Percentiles rank a stretch among this genome's conserved stretches.
phyloP scores from a whole-genome alignment of 2,329 filamentous ascomycete species.

The Aspergillus sp. region DNA sequence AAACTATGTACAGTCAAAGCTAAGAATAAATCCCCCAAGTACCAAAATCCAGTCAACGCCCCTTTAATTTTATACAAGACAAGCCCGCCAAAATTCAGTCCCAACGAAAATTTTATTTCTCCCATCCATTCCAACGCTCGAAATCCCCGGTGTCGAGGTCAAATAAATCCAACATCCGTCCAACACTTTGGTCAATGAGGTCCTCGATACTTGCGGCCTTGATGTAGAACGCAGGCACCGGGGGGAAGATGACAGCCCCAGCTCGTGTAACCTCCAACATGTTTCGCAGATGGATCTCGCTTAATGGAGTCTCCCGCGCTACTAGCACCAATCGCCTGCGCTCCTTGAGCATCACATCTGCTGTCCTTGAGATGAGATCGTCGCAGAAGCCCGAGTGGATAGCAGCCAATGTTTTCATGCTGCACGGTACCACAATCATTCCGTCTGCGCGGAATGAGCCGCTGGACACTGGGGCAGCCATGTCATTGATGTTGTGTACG shows the following conservation, averaged over 20 bases:
- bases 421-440: slow-evolving; percentile 54
- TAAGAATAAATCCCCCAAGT: neutral
- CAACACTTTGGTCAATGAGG: slow-evolving; percentile 49
- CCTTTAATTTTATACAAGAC: neutral
- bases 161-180: slow-evolving; percentile 50
- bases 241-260: slow-evolving; percentile 49
- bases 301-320: slow-evolving; percentile 50
- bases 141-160: slow-evolving; percentile 46
- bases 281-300: slow-evolving; percentile 49
- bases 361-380: slow-evolving; percentile 50
- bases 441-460: slow-evolving; percentile 48
- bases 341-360: slow-evolving; percentile 53
- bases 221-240: slow-evolving; percentile 50
- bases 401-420: slow-evolving; percentile 52
- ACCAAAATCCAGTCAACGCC: slow-evolving; percentile 3
- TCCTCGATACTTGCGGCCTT: slow-evolving; percentile 44
- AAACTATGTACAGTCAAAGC: slow-evolving; percentile 1
- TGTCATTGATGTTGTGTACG: slow-evolving; percentile 45
- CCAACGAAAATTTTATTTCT: neutral
- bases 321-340: slow-evolving; percentile 43
- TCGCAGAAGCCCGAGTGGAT: slow-evolving; percentile 47
- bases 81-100: neutral
- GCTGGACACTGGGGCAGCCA: slow-evolving; percentile 49
- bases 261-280: slow-evolving; percentile 44
- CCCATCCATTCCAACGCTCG: slow-evolving; percentile 18